A percentile compares a stretch with the other conserved stretches of the same genome.
phyloP scores from a whole-genome alignment of 2,329 filamentous ascomycete species.

The Penicillium olsonii region DNA sequence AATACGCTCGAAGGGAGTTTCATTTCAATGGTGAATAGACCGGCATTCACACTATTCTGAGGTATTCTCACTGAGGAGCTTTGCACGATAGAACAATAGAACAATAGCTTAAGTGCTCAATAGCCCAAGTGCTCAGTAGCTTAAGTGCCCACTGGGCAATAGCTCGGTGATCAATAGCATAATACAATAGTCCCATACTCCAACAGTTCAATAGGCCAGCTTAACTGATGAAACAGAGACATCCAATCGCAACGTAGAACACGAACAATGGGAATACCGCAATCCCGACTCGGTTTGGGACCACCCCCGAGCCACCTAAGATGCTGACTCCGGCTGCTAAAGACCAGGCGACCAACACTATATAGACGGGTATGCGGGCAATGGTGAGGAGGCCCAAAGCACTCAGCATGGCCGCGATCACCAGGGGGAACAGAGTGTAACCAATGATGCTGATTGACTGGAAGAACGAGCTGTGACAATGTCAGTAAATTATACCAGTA shows the following conservation, averaged over 20 bases:
- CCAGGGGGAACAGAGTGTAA: slow-evolving; percentile 95
- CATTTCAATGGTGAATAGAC: slow-evolving; percentile 4
- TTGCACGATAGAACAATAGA: background rate
- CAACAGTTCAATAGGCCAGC: background rate
- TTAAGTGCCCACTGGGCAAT: background rate
- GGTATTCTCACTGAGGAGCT: slow-evolving; percentile 2
- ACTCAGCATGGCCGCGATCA: slow-evolving; percentile 87
- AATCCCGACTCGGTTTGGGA: slow-evolving; percentile 90
- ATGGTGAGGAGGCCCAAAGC: slow-evolving; percentile 78
- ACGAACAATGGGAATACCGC: slow-evolving; percentile 94
- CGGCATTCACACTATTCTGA: slow-evolving; percentile 6
- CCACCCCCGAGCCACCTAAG: slow-evolving; percentile 88
- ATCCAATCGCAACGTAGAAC: slow-evolving; percentile 91
- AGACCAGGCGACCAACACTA: slow-evolving; percentile 87
- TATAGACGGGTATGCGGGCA: slow-evolving; percentile 84
- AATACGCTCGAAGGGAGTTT: slow-evolving; percentile 1
- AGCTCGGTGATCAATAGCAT: background rate
- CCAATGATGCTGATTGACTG: slow-evolving; percentile 98
- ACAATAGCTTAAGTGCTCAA: background rate
- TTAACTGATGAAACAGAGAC: slow-evolving; percentile 95
- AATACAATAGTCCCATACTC: slow-evolving; percentile 6
- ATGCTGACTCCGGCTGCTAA: slow-evolving; percentile 95
- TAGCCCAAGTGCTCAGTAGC: background rate
- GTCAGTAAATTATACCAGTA: slow-evolving; percentile 19
- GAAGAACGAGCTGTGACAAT: slow-evolving; percentile 76